Conservation (phyloP, 2,329 filamentous ascomycete genomes). For the Ceratocystis cubensis region DNA sequence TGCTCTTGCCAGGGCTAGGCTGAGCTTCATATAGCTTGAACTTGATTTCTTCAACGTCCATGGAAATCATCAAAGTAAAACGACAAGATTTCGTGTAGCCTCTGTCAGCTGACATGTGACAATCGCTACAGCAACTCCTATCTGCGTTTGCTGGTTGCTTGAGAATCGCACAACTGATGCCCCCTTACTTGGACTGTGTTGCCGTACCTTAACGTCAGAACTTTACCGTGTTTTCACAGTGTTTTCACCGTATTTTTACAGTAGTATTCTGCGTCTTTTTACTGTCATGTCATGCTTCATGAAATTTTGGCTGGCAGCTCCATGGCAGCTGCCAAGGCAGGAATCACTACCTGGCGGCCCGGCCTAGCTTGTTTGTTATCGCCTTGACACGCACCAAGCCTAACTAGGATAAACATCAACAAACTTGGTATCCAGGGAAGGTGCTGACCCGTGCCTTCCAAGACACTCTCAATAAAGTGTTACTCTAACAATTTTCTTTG, state of each 20-base stretch:
- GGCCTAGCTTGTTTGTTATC: slow-evolving; percentile 7
- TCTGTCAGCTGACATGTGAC: not conserved
- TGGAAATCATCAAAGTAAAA: too few relatives aligned
- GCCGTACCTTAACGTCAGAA: not conserved
- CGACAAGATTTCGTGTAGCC: too few relatives aligned
- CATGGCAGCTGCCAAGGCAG: not conserved
- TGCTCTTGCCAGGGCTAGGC: too few relatives aligned
- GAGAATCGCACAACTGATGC: not conserved
- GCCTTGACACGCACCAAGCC: slow-evolving; percentile 9
- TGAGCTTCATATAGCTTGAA: too few relatives aligned
- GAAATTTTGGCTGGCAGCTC: not conserved
- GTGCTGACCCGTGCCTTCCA: slow-evolving; percentile 8
- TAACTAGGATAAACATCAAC: slow-evolving; percentile 13
- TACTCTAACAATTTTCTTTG: not conserved
- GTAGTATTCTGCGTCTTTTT: not conserved
- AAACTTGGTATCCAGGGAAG: slow-evolving; percentile 13
- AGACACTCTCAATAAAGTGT: not conserved
- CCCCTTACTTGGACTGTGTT: not conserved
- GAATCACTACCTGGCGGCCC: not conserved
- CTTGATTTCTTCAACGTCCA: too few relatives aligned
- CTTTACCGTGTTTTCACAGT: not conserved
- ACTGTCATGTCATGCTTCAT: too few relatives aligned
- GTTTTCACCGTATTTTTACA: not conserved
- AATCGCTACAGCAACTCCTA: too few relatives aligned
- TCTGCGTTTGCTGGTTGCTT: not conserved